Base-by-base conservation (phyloP, 2,329 filamentous ascomycete species). In the Aspergillus ustus region DNA sequence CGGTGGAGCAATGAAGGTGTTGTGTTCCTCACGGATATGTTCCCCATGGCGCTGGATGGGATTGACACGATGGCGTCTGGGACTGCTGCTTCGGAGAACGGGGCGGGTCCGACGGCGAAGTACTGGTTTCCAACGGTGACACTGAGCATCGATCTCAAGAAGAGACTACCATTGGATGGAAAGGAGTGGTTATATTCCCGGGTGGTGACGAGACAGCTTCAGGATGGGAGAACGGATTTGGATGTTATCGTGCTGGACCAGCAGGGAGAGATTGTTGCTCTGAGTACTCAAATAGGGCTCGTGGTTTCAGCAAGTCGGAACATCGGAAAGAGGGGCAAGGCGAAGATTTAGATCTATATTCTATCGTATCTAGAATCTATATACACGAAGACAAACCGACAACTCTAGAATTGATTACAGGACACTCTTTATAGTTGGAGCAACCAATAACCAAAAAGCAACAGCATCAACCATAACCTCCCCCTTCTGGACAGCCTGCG, bases 61-160 rank as follows among this genome's bases (percentile, higher is more conserved):
- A 71, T 78, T 60, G 77, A 72, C 70, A 69, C 54, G 7, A 61
- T 78, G 73, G 70, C 71, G 56, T 61, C 67, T 54, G 65, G 62
- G 31, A 67, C 65, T 19, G 69, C 40, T 73, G 79, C 64, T 55
- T 25, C 52, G 61, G 72, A 34, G 40, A 54, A 28, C 63, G 67
- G 25, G 44, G 31, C 17, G 49, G 60, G 73, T 44, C 53, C 69
- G 46, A 72, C 70, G 43, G 75, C 76, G 3, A 77, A 57, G 74
- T 87, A 86, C 67, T 93, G 90, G 91, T 92, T 91, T 72, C 91
- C 91, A 0, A 96, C 91, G 0, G 75, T 96, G 1, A 79, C 88
- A 19, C 77, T 95, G 72, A 92, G 91, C 72, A 70, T 96, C 22
- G 91, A 96, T 64, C 80, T 93, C 44, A 95, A 94, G 80, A 91